Conservation (phyloP, 2,329 filamentous ascomycete genomes). For the Xylariaceae sp. region DNA sequence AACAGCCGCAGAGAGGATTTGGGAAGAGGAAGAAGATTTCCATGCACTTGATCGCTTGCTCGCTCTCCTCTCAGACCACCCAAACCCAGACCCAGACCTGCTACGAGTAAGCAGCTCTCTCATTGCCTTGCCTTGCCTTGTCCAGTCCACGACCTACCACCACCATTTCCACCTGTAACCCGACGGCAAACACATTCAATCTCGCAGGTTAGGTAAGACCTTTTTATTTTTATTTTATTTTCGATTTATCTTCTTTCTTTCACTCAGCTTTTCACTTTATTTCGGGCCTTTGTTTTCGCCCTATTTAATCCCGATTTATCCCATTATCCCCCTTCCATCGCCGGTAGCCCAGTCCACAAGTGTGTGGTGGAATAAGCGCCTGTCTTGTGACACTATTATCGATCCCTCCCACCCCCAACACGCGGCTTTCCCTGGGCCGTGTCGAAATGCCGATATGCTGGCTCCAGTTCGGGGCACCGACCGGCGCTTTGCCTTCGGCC, state of each 20-base stretch:
- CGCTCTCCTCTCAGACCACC: conserved; percentile 22
- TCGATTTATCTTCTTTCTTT: conserved; percentile 1
- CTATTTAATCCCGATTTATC: conserved; percentile 2
- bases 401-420: conserved; percentile 17
- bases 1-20: conserved; percentile 4
- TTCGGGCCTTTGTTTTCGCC: neutral
- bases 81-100: neutral
- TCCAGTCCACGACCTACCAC: conserved; percentile 19
- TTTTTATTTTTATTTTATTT: conserved; percentile 9
- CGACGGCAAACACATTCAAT: conserved; percentile 23
- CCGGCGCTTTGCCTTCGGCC: conserved; percentile 11
- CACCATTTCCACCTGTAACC: conserved; percentile 22
- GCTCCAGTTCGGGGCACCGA: conserved; percentile 18
- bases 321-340: conserved; percentile 3
- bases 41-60: conserved; percentile 17
- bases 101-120: conserved; percentile 12
- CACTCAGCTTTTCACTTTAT: conserved; percentile 5
- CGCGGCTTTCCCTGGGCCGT: conserved; percentile 17
- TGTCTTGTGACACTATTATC: conserved; percentile 27
- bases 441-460: conserved; percentile 21
- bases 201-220: conserved; percentile 30
- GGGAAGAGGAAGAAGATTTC: conserved; percentile 17
- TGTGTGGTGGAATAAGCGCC: conserved; percentile 26
- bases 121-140: conserved; percentile 19
- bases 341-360: conserved; percentile 18